These are phyloP conservation scores for Sanghuangporus sanghuang DNA, from an alignment of 1,284 basidiomycete genomes.

Conservation along the genomic window DNA sequence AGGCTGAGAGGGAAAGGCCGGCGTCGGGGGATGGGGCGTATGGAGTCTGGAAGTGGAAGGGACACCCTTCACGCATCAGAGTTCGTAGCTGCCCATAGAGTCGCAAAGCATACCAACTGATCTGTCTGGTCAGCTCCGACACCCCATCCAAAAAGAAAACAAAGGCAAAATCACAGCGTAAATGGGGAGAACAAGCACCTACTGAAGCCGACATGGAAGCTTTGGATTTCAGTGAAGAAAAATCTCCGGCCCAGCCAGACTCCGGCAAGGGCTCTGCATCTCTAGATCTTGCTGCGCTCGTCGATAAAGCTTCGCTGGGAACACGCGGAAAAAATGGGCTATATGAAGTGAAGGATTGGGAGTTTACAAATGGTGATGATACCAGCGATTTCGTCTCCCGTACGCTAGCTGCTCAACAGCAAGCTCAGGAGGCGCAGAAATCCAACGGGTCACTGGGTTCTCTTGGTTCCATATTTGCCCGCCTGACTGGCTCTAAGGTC, in stretches of 20 bases:
- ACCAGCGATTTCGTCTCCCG: slow-evolving; percentile 52
- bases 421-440: slow-evolving; percentile 30
- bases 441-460: slow-evolving; percentile 46
- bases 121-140: slow-evolving; percentile 47
- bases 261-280: slow-evolving; percentile 28
- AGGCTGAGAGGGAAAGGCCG: slow-evolving; percentile 69
- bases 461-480: slow-evolving; percentile 73
- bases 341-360: slow-evolving; percentile 95
- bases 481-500: slow-evolving; percentile 80
- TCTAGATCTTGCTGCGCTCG: slow-evolving; percentile 55
- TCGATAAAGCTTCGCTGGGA: slow-evolving; percentile 79
- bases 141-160: slow-evolving; percentile 50
- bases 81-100: slow-evolving; percentile 34
- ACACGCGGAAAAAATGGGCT: slow-evolving; percentile 76
- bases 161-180: slow-evolving; percentile 77
- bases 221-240: slow-evolving; percentile 77
- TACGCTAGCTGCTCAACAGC: slow-evolving; percentile 41
- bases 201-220: slow-evolving; percentile 84
- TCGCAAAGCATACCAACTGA: slow-evolving; percentile 14
- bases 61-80: slow-evolving; percentile 63
- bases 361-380: slow-evolving; percentile 52
- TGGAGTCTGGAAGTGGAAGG: slow-evolving; percentile 50
- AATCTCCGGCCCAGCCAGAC: slow-evolving; percentile 29
- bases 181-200: slow-evolving; percentile 84
- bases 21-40: slow-evolving; percentile 45